Percentiles rank a stretch among this genome's conserved stretches.
Conservation (phyloP, 2,329 filamentous ascomycete genomes). For the Verticillium nubilum region DNA sequence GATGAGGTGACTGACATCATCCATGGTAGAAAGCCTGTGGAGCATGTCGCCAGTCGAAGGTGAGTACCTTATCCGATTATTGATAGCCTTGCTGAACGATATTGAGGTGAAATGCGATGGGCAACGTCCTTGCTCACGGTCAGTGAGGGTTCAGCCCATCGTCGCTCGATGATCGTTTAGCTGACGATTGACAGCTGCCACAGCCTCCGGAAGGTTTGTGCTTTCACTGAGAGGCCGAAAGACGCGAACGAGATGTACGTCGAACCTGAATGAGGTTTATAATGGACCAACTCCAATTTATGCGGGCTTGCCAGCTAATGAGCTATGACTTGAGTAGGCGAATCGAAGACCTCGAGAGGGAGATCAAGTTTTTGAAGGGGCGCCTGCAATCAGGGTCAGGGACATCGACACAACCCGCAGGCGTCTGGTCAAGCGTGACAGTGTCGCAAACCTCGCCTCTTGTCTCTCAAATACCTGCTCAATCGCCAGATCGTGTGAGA, state of each 20-base stretch:
- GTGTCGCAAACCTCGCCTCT: not conserved
- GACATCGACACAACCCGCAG: not conserved
- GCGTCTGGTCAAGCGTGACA: not conserved
- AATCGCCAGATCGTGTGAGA: not conserved
- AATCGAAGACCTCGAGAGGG: constrained; percentile 7
- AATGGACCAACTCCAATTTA: too few relatives aligned
- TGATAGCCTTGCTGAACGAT: not conserved
- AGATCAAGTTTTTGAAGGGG: constrained; percentile 8
- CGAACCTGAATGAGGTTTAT: too few relatives aligned
- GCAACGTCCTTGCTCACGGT: constrained; percentile 19
- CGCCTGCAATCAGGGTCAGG: not conserved
- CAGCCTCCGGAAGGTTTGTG: constrained; percentile 14
- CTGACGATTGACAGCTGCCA: constrained; percentile 13
- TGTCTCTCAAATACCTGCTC: not conserved
- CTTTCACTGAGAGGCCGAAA: constrained; percentile 16
- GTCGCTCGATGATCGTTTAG: not conserved
- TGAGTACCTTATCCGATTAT: not conserved
- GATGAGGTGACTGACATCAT: too few relatives aligned
- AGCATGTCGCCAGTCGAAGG: constrained; percentile 20
- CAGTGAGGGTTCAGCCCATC: not conserved
- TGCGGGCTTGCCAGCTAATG: not conserved
- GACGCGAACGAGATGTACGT: constrained; percentile 14
- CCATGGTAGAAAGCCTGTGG: constrained; percentile 17
- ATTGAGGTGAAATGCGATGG: constrained; percentile 18
- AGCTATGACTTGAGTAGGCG: not conserved